phyloP scores from a whole-genome alignment of 2,329 filamentous ascomycete genomes.

The Fusarium odoratissimum region DNA sequence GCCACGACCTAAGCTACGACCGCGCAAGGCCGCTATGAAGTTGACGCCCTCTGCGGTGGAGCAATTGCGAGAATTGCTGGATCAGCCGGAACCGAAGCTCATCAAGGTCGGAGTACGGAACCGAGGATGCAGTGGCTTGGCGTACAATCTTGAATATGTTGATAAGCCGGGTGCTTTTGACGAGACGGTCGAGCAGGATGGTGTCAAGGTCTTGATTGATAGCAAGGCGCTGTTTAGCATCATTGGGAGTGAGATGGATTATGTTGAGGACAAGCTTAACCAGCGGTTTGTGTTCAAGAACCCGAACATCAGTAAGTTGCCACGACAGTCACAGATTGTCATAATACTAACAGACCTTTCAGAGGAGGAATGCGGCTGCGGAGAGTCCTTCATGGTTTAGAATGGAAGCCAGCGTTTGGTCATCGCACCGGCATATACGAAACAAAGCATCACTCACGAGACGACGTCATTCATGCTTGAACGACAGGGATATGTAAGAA shows the following conservation, averaged over 20 bases:
- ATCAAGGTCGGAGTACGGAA: constrained; percentile 96
- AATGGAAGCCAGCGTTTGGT: not conserved
- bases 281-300: constrained; percentile 95
- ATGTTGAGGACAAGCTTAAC: constrained; percentile 94
- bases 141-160: constrained; percentile 95
- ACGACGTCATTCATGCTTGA: constrained; percentile 27
- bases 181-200: constrained; percentile 94
- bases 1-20: constrained; percentile 55
- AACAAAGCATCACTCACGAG: constrained; percentile 16
- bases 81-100: constrained; percentile 89
- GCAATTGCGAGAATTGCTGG: constrained; percentile 80
- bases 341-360: constrained; percentile 48
- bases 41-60: constrained; percentile 83
- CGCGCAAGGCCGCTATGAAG: constrained; percentile 92
- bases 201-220: constrained; percentile 94
- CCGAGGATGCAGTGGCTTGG: constrained; percentile 90
- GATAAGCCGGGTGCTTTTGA: constrained; percentile 90
- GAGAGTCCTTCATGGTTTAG: constrained; percentile 92
- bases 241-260: constrained; percentile 99
- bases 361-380: constrained; percentile 97
- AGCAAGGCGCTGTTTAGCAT: constrained; percentile 98
- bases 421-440: not conserved
- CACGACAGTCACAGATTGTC: not conserved
- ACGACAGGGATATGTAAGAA: not conserved
- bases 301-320: constrained; percentile 92